Evolutionary conservation across 192 early-diverging fungal genomes (phyloP), one percentile per base, ranked within the genome.

Genomic region (Podila verticillata): DNA sequence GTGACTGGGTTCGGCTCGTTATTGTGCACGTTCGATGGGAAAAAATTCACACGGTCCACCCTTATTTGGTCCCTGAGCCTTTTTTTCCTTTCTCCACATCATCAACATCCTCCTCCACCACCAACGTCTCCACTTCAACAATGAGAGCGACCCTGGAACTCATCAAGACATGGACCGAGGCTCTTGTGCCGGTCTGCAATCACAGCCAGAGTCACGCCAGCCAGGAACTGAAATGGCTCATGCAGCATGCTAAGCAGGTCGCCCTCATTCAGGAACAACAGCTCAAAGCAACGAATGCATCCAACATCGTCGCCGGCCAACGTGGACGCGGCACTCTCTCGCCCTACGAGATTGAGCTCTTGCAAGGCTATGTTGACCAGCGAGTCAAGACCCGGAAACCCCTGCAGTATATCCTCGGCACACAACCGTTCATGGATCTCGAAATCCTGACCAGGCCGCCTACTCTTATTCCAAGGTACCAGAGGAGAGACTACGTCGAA

Each of bases 341-440:
- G 24, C 60, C 61, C 3, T 7, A 48, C 0, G 87, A 86, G 69
- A 51, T 73, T 57, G 15, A 63, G 4, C 66, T 73, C 48, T 68
- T 90, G 61, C 66, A 82, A 8, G 35, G 57, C 7, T 81, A 75
- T 57, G 84, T 95, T 8, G 66, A 74, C 3, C 86, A 93, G 48
- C 87, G 93, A 20, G 83, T 85, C 0, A 78, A 91, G 8, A 68
- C 68, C 17, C 86, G 92, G 63, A 96, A 95, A 75, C 97, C 96
- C 9, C 83, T 99, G 57, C 97, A 99, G 81, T 99, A 99, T 73
- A 93, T 99, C 48, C 73, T 98, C 26, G 87, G 87, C 7, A 90
- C 89, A 1, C 95, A 95, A 77, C 93, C 94, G 15, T 99, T 99
- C 75, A 91, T 90, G 48, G 90, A 90, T 34, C 72, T 96, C 6